phyloP scores from a whole-genome alignment of 2,329 filamentous ascomycete genomes.

The Scortechinia acanthostroma region DNA sequence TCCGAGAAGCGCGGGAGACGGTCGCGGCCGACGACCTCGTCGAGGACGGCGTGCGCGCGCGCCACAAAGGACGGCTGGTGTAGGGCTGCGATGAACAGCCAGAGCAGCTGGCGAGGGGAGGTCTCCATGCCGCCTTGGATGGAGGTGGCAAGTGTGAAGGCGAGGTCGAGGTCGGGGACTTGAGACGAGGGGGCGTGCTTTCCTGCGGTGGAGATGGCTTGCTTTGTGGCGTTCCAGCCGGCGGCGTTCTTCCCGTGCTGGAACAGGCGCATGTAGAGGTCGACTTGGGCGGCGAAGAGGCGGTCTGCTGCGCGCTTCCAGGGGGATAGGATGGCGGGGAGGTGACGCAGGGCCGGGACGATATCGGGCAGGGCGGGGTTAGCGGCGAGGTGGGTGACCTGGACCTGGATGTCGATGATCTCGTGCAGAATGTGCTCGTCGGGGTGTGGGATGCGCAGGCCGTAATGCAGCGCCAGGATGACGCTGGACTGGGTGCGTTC shows the following conservation, averaged over 20 bases:
- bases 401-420: background rate
- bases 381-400: background rate
- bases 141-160: constrained; percentile 10
- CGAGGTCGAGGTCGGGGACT: constrained; percentile 8
- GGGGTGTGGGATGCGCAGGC: background rate
- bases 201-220: constrained; percentile 6
- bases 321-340: constrained; percentile 1
- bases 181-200: background rate
- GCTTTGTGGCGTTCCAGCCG: constrained; percentile 10
- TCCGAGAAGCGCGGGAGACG: constrained; percentile 20
- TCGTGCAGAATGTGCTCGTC: background rate
- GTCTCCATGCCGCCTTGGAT: constrained; percentile 14
- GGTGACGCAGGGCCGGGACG: background rate
- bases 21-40: constrained; percentile 18
- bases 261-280: constrained; percentile 11
- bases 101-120: constrained; percentile 5
- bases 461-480: constrained; percentile 3
- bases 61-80: constrained; percentile 8
- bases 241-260: constrained; percentile 6
- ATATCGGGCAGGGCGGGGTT: constrained; percentile 3
- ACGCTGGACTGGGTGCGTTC: constrained; percentile 1
- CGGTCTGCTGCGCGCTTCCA: constrained; percentile 10
- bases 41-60: constrained; percentile 23
- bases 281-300: constrained; percentile 7
- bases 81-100: constrained; percentile 10